Base-by-base conservation (phyloP, 805 yeast species). In the Candida chauliodis region DNA sequence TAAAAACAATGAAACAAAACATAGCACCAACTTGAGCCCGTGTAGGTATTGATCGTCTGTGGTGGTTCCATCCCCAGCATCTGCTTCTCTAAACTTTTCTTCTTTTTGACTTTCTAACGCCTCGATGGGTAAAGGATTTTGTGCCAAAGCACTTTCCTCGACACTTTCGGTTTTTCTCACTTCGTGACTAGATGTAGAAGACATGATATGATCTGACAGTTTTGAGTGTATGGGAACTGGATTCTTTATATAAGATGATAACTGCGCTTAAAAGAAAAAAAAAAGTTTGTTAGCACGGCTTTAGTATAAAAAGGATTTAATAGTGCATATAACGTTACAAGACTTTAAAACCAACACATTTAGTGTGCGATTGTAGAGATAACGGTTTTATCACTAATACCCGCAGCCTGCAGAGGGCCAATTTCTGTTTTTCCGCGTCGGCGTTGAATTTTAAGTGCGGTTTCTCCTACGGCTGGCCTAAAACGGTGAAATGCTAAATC, bases 51-150 rank as follows among this genome's bases (percentile, higher is more conserved):
- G 66, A 21, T 66, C 70, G 37, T 60, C 61, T 45, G 67, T 53
- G 31, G 44, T 52, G 5, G 70, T 62, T 13, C 71, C 71, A 42
- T 66, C 71, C 26, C 72, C 71, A 17, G 71, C 70, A 46, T 68
- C 46, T 3, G 41, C 14, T 23, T 42, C 46, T 23, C 36, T 42
- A 30, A 42, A 42, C 15, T 38, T 22, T 16, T 39, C 28, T 8
- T 5, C 6, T 15, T 30, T 8, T 33, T 23, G 29, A 9, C 14
- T 14, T 8, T 23, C 29, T 16, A 19, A 16, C 7, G 5, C 13
- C n/a, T 23, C 36, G 13, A 31, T n/a, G 13, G 35, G 35, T 15
- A 18, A 5, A 11, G 35, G 21, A 5, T 31, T 20, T 6, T 5
- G 20, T 5, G 35, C 16, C n/a, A 31, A 31, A 11, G 35, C 8